Conservation (phyloP, 257 asterid genomes). For the Jasminum sambac region DNA sequence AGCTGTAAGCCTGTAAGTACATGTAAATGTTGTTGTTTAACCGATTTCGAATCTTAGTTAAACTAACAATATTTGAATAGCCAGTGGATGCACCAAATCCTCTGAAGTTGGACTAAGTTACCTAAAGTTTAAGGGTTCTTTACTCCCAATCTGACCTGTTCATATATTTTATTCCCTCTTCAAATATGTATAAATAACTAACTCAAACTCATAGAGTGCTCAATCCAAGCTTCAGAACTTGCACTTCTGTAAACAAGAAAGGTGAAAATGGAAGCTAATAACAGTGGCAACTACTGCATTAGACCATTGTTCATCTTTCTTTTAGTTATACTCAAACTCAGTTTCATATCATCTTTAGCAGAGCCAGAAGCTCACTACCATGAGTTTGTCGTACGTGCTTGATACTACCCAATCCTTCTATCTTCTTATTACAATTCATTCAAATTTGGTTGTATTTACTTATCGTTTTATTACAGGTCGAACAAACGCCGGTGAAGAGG, state of each 20-base stretch:
- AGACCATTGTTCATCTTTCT: slow-evolving; percentile 23
- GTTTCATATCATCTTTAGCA: slow-evolving; percentile 27
- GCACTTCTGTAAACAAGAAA: slow-evolving; percentile 9
- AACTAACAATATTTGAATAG: slow-evolving; percentile 20
- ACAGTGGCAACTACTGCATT: slow-evolving; percentile 13
- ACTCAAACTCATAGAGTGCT: not conserved
- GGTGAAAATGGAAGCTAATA: slow-evolving; percentile 30
- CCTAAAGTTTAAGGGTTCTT: slow-evolving; percentile 5
- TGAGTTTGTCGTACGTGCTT: slow-evolving; percentile 41
- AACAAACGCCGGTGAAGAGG: slow-evolving; percentile 45
- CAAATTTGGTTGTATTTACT: not conserved
- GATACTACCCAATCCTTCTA: not conserved
- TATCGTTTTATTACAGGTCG: slow-evolving; percentile 40
- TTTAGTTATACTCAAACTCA: slow-evolving; percentile 22
- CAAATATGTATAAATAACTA: slow-evolving; percentile 37
- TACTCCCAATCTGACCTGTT: slow-evolving; percentile 2
- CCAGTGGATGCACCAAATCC: slow-evolving; percentile 48
- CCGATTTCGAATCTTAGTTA: slow-evolving; percentile 2
- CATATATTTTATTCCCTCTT: not conserved
- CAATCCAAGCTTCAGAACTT: slow-evolving; percentile 25
- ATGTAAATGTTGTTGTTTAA: not conserved
- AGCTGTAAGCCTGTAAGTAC: not conserved
- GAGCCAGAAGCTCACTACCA: slow-evolving; percentile 54
- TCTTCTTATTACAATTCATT: not conserved
- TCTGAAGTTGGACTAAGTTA: slow-evolving; percentile 41